Base-by-base conservation (phyloP, 2,329 filamentous ascomycete species). In the Aspergillus sp. region DNA sequence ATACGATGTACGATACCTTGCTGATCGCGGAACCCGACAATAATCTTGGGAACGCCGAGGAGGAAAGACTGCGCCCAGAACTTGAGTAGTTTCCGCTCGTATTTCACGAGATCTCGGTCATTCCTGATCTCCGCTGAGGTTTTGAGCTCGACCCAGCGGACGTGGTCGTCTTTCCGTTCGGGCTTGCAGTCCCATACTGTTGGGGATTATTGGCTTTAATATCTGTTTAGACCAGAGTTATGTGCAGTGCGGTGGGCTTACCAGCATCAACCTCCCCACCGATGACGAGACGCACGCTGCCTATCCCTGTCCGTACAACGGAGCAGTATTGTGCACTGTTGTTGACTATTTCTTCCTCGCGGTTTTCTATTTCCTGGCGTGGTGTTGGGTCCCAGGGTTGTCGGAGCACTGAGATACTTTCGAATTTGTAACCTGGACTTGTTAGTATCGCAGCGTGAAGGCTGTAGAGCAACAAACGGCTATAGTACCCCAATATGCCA, bases 1-100 rank as follows among this genome's bases (percentile, higher is more conserved):
- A 94, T 63, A 8, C 79, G 75, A 42, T 76, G 75, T 26, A 98
- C 73, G 45, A 87, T 78, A 5, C 93, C 91, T 46, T 83, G 62
- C 47, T 77, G 80, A 32, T 79, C 83, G 42, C 93, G 82, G 64
- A 93, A 96, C 1, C 93, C 93, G 29, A 98, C 86, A 41, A 96
- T 81, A 54, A 98, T 88, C 55, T 84, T 93, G 0, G 89, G 88
- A 1, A 97, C 90, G 36, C 91, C 91, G 2, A 98, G 82, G 2
- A 98, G 75, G 62, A 95, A 98, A 0, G 87, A 94, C 66, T 97
- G 93, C 9, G 91, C 88, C 93, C 93, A 98, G 70, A 91, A 95
- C 61, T 94, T 94, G 68, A 94, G 79, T 46, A 97, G 77, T 65
- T 97, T 97, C 42, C 86, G 80, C 67, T 96, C 87, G 63, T 91